phyloP scores from a whole-genome alignment of 164 flowering plant species.

The Vitis amurensis region DNA sequence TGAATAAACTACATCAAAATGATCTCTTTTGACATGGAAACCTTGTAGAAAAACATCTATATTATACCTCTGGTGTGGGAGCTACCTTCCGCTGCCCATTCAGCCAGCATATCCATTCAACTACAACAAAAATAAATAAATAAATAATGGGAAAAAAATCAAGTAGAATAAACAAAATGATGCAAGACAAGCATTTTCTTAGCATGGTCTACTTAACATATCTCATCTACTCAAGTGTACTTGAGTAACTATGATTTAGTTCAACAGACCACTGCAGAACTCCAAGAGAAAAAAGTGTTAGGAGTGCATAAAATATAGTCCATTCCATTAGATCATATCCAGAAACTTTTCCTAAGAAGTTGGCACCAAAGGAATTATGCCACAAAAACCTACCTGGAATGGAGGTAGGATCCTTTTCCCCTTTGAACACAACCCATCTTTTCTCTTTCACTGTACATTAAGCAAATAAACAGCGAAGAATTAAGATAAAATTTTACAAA shows the following conservation, averaged over 20 bases:
- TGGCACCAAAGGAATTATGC: not conserved
- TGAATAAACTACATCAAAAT: not conserved
- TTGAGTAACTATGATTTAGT: not conserved
- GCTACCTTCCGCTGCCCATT: conserved; percentile 91
- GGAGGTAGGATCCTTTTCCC: conserved; percentile 81
- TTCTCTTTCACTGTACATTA: conserved; percentile 76
- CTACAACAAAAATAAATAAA: conserved; percentile 32
- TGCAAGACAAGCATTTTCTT: not conserved
- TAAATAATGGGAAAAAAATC: not conserved
- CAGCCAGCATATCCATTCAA: conserved; percentile 99
- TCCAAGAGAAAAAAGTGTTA: not conserved
- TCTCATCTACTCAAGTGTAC: not conserved
- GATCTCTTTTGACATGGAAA: not conserved
- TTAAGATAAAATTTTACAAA: too few relatives aligned
- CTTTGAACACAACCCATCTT: conserved; percentile 87
- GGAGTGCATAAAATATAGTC: too few relatives aligned
- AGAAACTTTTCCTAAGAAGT: too few relatives aligned
- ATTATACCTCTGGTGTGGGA: conserved; percentile 81
- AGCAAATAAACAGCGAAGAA: conserved; percentile 5
- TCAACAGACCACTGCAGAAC: not conserved
- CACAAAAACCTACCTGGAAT: conserved; percentile 62
- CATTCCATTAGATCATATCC: too few relatives aligned
- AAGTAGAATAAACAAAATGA: not conserved
- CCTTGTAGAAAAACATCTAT: not conserved
- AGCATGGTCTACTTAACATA: not conserved